Conservation (phyloP, 208 protist species). For the Leishmania aethiopica region DNA sequence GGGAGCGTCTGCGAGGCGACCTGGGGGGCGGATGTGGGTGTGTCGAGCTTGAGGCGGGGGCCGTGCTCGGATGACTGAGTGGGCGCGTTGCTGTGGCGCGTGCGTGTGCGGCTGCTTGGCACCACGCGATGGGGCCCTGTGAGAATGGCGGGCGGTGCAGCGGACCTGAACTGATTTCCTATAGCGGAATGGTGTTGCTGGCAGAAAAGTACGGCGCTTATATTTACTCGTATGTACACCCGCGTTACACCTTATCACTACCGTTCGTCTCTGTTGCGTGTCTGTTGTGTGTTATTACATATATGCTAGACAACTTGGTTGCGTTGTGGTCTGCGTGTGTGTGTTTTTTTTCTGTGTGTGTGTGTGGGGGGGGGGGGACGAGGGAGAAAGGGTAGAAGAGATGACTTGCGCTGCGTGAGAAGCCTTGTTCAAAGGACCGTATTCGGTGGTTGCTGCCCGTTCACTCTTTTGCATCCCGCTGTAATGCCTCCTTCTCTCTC, state of each 20-base stretch:
- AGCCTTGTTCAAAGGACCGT: neutral
- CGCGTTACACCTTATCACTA: neutral
- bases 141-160: neutral
- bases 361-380: neutral
- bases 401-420: neutral
- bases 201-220: no score
- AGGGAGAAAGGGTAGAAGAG: neutral
- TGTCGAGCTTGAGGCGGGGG: neutral
- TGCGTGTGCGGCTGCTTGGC: neutral
- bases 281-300: neutral
- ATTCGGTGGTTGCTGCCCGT: neutral
- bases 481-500: neutral
- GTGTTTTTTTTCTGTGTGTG: neutral
- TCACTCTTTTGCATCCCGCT: neutral
- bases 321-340: neutral
- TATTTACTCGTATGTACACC: no score
- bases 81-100: neutral
- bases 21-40: neutral
- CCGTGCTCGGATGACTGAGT: neutral
- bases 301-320: neutral
- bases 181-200: neutral
- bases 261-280: neutral
- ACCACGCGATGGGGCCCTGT: neutral
- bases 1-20: neutral
- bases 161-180: neutral